Evolutionary conservation across 108 stramenopile species (phyloP).

Genomic region (Pelagomonas calceolata): DNA sequence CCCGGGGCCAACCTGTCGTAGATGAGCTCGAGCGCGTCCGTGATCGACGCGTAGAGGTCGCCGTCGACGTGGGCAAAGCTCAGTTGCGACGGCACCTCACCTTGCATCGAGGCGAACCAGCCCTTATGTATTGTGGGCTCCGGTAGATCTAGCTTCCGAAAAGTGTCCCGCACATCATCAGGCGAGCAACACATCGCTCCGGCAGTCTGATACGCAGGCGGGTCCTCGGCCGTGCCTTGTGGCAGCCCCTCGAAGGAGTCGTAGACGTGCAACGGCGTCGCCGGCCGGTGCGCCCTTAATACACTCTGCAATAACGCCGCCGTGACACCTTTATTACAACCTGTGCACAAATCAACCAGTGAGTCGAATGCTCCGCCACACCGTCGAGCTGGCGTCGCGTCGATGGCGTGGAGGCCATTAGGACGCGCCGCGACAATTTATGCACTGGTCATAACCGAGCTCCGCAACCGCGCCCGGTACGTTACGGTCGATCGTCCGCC

Average conservation of each 20-base stretch:
- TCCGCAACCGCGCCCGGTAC: neutral
- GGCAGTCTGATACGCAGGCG: neutral
- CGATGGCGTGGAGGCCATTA: too few species aligned
- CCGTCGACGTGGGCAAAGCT: neutral
- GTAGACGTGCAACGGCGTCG: neutral
- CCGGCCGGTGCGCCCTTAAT: neutral
- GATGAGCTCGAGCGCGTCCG: neutral
- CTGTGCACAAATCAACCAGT: too few species aligned
- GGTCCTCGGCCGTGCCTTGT: neutral
- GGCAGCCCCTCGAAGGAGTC: neutral
- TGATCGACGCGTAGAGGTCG: neutral
- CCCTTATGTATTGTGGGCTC: neutral
- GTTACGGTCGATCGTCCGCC: neutral
- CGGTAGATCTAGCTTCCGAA: neutral
- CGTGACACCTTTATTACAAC: too few species aligned
- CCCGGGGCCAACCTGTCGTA: neutral
- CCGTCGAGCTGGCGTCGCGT: too few species aligned
- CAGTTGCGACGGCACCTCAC: neutral
- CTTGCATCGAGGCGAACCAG: neutral
- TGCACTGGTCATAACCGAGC: neutral
- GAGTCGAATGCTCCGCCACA: too few species aligned
- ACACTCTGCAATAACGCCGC: too few species aligned
- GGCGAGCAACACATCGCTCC: neutral
- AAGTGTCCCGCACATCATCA: neutral
- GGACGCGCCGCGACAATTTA: too few species aligned